Conservation (phyloP, 768 basidiomycete genomes). For the Rhodotorula kratochvilovae region DNA sequence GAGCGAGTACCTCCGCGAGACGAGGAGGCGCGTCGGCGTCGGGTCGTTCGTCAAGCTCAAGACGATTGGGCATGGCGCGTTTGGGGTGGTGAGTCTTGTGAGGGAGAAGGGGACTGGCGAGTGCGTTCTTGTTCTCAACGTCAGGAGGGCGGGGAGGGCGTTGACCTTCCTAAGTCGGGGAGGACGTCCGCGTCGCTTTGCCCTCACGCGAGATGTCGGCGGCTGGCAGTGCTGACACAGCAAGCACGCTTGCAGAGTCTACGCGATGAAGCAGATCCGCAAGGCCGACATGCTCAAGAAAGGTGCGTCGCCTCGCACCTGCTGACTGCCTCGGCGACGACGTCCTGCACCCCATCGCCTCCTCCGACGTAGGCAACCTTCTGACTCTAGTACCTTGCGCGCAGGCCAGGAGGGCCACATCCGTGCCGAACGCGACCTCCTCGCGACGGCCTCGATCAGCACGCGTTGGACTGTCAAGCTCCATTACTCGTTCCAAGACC, state of each 20-base stretch:
- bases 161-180: neutral
- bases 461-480: constrained; percentile 93
- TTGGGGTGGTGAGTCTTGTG: constrained; percentile 92
- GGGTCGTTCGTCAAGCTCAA: constrained; percentile 83
- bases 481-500: constrained; percentile 76
- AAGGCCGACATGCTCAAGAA: constrained; percentile 38
- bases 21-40: constrained; percentile 72
- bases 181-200: too few species aligned
- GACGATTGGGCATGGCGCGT: constrained; percentile 69
- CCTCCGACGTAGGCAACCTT: too few species aligned
- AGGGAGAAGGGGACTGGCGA: constrained; percentile 71
- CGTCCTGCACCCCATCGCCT: neutral
- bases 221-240: too few species aligned
- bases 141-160: too few species aligned
- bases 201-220: too few species aligned
- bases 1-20: constrained; percentile 80
- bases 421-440: constrained; percentile 86
- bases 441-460: constrained; percentile 69
- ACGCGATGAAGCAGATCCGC: constrained; percentile 91
- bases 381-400: too few species aligned
- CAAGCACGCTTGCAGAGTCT: constrained; percentile 56
- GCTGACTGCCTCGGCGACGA: too few species aligned
- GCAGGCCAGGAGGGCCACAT: constrained; percentile 91
- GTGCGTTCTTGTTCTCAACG: neutral
- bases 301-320: neutral